A percentile compares a stretch with the other conserved stretches of the same genome.
phyloP scores from a whole-genome alignment of 441 rosid species.

The Syzygium syzygioides region DNA sequence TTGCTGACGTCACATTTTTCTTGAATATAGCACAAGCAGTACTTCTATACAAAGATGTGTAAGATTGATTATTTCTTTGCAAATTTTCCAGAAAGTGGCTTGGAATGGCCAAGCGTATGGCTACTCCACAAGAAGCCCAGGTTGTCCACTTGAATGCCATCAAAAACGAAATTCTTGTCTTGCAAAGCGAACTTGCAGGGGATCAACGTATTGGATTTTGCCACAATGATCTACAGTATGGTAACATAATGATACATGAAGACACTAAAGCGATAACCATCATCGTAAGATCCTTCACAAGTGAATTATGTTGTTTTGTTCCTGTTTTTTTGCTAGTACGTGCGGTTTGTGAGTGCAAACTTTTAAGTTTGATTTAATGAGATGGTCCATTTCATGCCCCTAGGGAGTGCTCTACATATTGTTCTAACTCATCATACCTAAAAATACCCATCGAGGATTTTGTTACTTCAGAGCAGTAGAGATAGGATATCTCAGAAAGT shows the following conservation, averaged over 20 bases:
- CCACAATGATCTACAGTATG: conserved; percentile 95
- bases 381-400: not conserved
- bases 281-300: conserved; percentile 52
- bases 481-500: not conserved
- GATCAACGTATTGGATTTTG: conserved; percentile 59
- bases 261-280: conserved; percentile 66
- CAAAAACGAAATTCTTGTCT: conserved; percentile 47
- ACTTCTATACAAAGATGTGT: not conserved
- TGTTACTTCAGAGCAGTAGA: not conserved
- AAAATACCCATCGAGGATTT: not conserved
- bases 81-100: conserved; percentile 70
- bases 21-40: not conserved
- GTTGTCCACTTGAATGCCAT: conserved; percentile 51
- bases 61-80: not conserved
- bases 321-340: not conserved
- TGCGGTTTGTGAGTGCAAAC: not conserved
- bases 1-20: not conserved
- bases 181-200: conserved; percentile 46
- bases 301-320: not conserved
- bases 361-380: not conserved
- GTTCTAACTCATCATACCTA: not conserved
- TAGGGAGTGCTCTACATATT: not conserved
- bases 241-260: conserved; percentile 94
- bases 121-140: conserved; percentile 59
- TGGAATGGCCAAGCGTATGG: conserved; percentile 39